Percentiles rank a stretch among this genome's conserved stretches.
Evolutionary conservation across 2,329 filamentous ascomycete species (phyloP).

Genomic region (Botryotinia calthae): DNA sequence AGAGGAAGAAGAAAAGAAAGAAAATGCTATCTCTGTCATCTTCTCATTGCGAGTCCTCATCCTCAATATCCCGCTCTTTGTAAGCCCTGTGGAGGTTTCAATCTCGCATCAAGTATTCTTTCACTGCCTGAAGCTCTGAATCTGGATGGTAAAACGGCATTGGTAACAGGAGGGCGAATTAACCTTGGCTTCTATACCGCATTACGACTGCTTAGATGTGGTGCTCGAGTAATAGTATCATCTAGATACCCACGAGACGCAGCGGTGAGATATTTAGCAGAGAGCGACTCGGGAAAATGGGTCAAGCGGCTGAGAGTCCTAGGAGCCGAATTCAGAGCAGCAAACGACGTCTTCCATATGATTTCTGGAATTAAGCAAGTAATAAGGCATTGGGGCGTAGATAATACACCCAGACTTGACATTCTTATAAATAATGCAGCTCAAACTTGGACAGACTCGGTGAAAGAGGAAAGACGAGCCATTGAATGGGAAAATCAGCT

Average conservation of each 20-base stretch:
- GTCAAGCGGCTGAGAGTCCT: conserved; percentile 18
- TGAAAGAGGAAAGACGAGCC: conserved; percentile 21
- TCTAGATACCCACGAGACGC: conserved; percentile 27
- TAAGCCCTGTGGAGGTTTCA: conserved; percentile 26
- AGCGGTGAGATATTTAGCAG: conserved; percentile 20
- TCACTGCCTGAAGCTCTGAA: conserved; percentile 24
- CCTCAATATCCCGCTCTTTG: conserved; percentile 25
- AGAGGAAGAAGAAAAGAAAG: not conserved
- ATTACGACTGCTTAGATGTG: conserved; percentile 24
- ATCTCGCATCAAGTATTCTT: conserved; percentile 23
- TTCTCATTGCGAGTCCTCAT: conserved; percentile 11
- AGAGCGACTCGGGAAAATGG: conserved; percentile 21
- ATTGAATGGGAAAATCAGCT: conserved; percentile 19
- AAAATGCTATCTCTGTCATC: conserved; percentile 11
- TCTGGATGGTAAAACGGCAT: conserved; percentile 21
- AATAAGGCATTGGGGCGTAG: not conserved
- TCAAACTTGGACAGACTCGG: conserved; percentile 26
- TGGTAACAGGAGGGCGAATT: conserved; percentile 26
- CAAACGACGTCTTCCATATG: conserved; percentile 9
- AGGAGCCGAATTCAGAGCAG: conserved; percentile 16
- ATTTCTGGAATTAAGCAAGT: not conserved
- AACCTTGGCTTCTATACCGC: conserved; percentile 26
- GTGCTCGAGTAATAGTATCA: conserved; percentile 25
- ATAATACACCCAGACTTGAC: conserved; percentile 18
- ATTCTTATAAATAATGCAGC: conserved; percentile 29